Evolutionary conservation across 176 grass and related monocot genomes (phyloP), one percentile per base, ranked within the genome.

Genomic region (Coix lacrymajobi): DNA sequence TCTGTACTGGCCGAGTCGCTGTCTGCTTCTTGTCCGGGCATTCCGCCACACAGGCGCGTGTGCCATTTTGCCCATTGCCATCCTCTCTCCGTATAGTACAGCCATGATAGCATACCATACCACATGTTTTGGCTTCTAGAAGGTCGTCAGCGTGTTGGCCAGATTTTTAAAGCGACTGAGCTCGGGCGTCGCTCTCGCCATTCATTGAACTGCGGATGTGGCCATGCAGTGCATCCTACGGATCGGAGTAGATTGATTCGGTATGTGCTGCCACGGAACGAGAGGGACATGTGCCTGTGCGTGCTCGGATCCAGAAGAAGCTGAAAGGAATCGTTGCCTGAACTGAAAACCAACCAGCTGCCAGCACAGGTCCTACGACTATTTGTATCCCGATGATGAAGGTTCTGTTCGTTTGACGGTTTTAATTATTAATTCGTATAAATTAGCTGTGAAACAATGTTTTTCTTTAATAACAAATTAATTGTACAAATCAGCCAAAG

Each of bases 121-220:
- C 52, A 81, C 82, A 81, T 49, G 81, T 57, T 13, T 24, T 22
- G 66, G 38, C 64, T 85, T 85, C 88, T 66, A 81, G 83, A 85
- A 85, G 71, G 43, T 57, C 83, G 54, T 57, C 87, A 29, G 22
- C 43, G 54, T 34, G 22, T 26, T 67, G 45, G 24, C 32, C 69
- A 19, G 17, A 62, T 5, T 26, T 76, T n/a, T n/a, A 41, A 41
- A 57, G 49, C 36, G 16, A 24, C 16, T 26, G 79, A 69, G 75
- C 62, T 30, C 30, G 72, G 64, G 20, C 43, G 72, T 56, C 44
- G 62, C 62, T 80, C 41, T 58, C 73, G 11, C 62, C 62, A 89
- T 81, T 89, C 70, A 89, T 16, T 51, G 7, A 3, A 38, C 36
- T 49, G 16, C 22, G 54, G 54, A 57, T 24, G 6, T 43, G 61